Conservation (phyloP, 1,284 basidiomycete genomes). For the Trichosporon faecale region DNA sequence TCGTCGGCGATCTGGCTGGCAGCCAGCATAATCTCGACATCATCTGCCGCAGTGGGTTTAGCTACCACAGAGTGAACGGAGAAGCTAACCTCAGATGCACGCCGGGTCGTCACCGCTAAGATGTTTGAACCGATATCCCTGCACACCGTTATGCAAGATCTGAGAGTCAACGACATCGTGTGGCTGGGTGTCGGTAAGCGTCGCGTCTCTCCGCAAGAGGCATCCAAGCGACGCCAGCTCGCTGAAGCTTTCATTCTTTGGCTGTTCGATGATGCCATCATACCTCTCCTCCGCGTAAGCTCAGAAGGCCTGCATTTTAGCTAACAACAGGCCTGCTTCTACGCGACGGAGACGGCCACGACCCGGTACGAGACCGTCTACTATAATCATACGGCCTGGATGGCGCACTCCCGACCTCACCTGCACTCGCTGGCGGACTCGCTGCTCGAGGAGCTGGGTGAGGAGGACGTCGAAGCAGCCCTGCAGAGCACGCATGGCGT, state of each 20-base stretch:
- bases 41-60: slow-evolving; percentile 61
- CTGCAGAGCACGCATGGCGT: slow-evolving; percentile 33
- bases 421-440: slow-evolving; percentile 62
- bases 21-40: slow-evolving; percentile 65
- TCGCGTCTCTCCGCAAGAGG: slow-evolving; percentile 62
- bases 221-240: slow-evolving; percentile 69
- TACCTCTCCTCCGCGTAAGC: slow-evolving; percentile 72
- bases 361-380: slow-evolving; percentile 85
- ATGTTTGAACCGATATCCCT: slow-evolving; percentile 77
- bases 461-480: not conserved
- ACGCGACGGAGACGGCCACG: slow-evolving; percentile 85
- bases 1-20: slow-evolving; percentile 82
- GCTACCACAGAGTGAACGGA: too few relatives aligned
- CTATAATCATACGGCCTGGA: slow-evolving; percentile 94
- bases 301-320: not conserved
- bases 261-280: slow-evolving; percentile 83
- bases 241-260: slow-evolving; percentile 83
- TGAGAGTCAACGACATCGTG: slow-evolving; percentile 71
- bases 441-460: slow-evolving; percentile 41
- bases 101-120: slow-evolving; percentile 67
- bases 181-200: slow-evolving; percentile 61
- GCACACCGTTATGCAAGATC: slow-evolving; percentile 74
- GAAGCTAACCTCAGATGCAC: slow-evolving; percentile 61
- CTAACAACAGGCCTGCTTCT: slow-evolving; percentile 74
- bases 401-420: slow-evolving; percentile 73